A percentile compares a stretch with the other conserved stretches of the same genome.
Evolutionary conservation across 768 basidiomycete genomes (phyloP).

Genomic region (Leccinum arenicola): DNA sequence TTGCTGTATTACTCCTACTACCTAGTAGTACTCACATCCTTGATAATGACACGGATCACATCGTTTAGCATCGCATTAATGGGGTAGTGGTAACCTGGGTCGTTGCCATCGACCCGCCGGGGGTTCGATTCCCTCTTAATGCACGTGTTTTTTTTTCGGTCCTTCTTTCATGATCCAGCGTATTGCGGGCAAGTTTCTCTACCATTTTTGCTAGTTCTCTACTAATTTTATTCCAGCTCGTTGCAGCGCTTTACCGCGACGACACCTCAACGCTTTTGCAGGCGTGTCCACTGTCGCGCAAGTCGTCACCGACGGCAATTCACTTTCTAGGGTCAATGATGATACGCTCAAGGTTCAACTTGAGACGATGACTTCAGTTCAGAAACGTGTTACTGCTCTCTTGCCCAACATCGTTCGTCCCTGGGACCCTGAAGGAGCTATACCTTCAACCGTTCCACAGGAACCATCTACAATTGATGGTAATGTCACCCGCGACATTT

Average conservation of each 20-base stretch:
- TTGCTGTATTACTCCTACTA: neutral
- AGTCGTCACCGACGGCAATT: neutral
- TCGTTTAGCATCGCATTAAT: conserved; percentile 11
- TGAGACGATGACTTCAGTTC: conserved; percentile 75
- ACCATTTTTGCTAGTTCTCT: neutral
- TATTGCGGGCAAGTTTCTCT: conserved; percentile 13
- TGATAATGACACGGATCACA: neutral
- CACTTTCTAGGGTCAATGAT: conserved; percentile 28
- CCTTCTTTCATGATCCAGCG: neutral
- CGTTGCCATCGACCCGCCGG: conserved; percentile 79
- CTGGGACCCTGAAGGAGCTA: conserved; percentile 36
- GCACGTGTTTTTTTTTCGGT: conserved; percentile 5
- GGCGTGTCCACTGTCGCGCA: no score
- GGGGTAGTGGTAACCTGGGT: conserved; percentile 68
- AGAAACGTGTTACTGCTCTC: conserved; percentile 71
- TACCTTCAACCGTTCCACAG: neutral
- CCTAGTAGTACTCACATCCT: neutral
- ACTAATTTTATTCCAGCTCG: conserved; percentile 4
- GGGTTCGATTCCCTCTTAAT: conserved; percentile 68
- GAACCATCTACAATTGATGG: conserved; percentile 5
- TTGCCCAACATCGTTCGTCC: conserved; percentile 68
- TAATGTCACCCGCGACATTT: conserved; percentile 53
- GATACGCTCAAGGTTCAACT: conserved; percentile 59
- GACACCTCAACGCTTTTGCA: conserved; percentile 5
- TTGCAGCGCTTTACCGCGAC: neutral